A percentile compares a stretch with the other conserved stretches of the same genome.
Conservation (phyloP, 306 rosid genomes). For the Glycine soja region DNA sequence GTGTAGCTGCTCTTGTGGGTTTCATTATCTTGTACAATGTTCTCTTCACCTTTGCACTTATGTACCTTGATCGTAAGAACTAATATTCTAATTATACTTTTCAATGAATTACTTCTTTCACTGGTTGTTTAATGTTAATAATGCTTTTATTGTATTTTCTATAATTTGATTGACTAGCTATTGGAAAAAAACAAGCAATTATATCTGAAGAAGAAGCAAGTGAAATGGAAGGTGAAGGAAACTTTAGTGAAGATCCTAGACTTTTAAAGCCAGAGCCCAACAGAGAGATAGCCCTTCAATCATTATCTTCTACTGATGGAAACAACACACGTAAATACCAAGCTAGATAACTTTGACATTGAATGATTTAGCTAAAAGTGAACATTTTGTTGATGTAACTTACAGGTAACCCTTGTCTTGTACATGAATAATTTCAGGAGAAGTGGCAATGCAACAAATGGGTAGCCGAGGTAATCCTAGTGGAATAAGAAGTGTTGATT, state of each 20-base stretch:
- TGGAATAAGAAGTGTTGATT: conserved; percentile 17
- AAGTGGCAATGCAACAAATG: conserved; percentile 46
- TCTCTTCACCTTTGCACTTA: conserved; percentile 63
- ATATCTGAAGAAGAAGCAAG: conserved; percentile 56
- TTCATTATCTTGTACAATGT: conserved; percentile 54
- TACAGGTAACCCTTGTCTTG: not conserved
- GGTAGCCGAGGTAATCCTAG: not conserved
- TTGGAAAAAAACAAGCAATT: conserved; percentile 58
- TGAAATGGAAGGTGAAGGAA: conserved; percentile 46
- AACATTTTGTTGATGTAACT: conserved; percentile 7
- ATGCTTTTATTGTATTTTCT: conserved; percentile 14
- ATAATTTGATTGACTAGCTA: conserved; percentile 46
- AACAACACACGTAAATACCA: conserved; percentile 45
- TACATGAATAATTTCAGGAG: conserved; percentile 45
- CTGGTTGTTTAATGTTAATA: not conserved
- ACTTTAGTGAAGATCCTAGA: conserved; percentile 26
- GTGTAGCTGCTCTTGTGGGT: conserved; percentile 57
- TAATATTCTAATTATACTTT: not conserved
- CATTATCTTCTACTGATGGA: conserved; percentile 32
- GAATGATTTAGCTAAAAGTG: not conserved
- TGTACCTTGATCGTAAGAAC: conserved; percentile 67
- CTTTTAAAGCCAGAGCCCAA: conserved; percentile 7
- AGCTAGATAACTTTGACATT: not conserved
- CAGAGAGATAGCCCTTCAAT: not conserved
- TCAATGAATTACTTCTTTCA: not conserved